Base-by-base conservation (phyloP, 192 early-diverging fungal genomes). In the Rhizoclosmatium sp. region DNA sequence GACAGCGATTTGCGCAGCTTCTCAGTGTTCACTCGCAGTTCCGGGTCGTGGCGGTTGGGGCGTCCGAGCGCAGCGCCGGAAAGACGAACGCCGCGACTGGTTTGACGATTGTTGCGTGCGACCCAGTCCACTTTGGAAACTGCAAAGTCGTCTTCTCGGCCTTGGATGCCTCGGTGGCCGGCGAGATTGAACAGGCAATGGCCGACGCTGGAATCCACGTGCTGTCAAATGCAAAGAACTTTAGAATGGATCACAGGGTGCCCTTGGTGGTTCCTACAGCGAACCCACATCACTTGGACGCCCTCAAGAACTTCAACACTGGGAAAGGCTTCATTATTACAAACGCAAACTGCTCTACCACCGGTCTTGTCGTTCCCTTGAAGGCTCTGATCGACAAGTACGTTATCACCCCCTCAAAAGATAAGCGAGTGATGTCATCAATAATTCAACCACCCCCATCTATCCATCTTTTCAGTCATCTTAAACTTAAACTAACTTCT, bases 301-400 rank as follows among this genome's bases (percentile, higher is more conserved):
- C 96, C 45, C 86, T 98, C 68, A 90, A 94, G 16, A 73, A 56
- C 3, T 64, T 78, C 2, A 83, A 87, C 66, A 87, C 89, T 40
- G 83, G 89, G 58, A 84, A 87, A 66, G 97, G 97, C 54, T 96
- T 97, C 82, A 82, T 99, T 31, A 91, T 98, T 67, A 98, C 98
- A 39, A 99, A 98, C 87, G 94, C 96, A 59, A 99, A 99, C 87
- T 99, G 98, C 86, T 97, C 98, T n/a, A 96, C 98, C 59, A 95
- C 98, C 3, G 98, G 98, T 31, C 89, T 99, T 47, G 96, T 97
- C 14, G 95, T 97, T 82, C 93, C 97, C 12, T 86, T 98, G 68
- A 87, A 89, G 76, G 80, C 86, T 2, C 76, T 90, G 12, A 92
- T 95, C 82, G 94, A 98, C 82, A 89, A 56, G 64, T 75, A 23